These are phyloP conservation scores for Xanthoconium separans DNA, from an alignment of 1,284 basidiomycete genomes.

Conservation along the genomic window DNA sequence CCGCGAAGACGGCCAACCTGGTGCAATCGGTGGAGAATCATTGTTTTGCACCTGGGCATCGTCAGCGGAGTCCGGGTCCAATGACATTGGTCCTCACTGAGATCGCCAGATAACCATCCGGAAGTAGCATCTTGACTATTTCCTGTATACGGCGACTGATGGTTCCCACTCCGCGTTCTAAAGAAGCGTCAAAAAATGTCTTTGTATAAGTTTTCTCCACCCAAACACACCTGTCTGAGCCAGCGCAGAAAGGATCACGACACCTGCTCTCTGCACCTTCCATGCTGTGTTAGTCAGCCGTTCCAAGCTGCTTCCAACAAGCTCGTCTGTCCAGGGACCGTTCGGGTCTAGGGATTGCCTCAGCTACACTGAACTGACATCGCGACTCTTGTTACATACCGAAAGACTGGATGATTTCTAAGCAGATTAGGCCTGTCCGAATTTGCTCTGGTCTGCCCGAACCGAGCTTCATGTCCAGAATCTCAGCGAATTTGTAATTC, in stretches of 20 bases:
- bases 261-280: conserved; percentile 24
- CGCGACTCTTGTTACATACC: conserved; percentile 6
- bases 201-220: too few relatives aligned
- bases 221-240: conserved; percentile 18
- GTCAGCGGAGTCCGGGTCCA: neutral
- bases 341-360: conserved; percentile 5
- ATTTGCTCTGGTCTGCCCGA: conserved; percentile 13
- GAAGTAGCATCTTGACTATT: conserved; percentile 24
- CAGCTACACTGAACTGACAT: neutral
- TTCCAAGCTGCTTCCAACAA: conserved; percentile 15
- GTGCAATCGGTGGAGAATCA: neutral
- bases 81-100: neutral
- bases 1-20: neutral
- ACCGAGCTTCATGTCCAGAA: conserved; percentile 19
- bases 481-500: conserved; percentile 11
- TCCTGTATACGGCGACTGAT: conserved; percentile 11
- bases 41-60: neutral
- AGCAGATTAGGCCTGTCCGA: conserved; percentile 23
- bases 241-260: conserved; percentile 24
- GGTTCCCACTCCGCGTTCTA: conserved; percentile 16
- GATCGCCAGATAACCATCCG: conserved; percentile 4
- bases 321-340: conserved; percentile 9
- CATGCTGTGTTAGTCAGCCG: conserved; percentile 7
- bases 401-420: conserved; percentile 23
- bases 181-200: neutral